Conservation (phyloP, 805 yeast genomes). For the Priceomyces medius region DNA sequence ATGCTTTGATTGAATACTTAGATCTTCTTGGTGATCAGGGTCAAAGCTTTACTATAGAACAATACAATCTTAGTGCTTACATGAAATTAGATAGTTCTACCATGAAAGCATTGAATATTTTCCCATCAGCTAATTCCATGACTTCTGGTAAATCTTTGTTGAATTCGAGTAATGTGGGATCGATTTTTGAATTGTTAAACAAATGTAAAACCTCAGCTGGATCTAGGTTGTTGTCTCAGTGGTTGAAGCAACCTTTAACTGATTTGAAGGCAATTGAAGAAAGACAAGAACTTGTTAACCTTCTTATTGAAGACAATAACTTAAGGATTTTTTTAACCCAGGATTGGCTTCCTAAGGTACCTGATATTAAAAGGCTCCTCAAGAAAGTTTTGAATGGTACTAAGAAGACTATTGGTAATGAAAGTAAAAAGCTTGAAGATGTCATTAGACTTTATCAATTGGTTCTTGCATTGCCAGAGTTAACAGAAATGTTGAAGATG, state of each 20-base stretch:
- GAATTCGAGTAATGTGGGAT: constrained; percentile 30
- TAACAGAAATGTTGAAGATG: constrained; percentile 51
- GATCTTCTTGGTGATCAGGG: constrained; percentile 58
- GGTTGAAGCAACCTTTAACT: constrained; percentile 95
- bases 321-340: constrained; percentile 64
- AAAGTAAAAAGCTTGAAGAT: constrained; percentile 73
- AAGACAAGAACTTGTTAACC: constrained; percentile 75
- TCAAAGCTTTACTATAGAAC: constrained; percentile 55
- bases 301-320: constrained; percentile 66
- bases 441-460: constrained; percentile 87
- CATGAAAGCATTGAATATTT: constrained; percentile 79
- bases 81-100: constrained; percentile 94
- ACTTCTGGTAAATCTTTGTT: constrained; percentile 21
- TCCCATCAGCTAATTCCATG: constrained; percentile 49
- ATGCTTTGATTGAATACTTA: constrained; percentile 69
- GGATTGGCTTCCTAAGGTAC: constrained; percentile 67
- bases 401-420: constrained; percentile 29
- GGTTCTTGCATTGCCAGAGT: constrained; percentile 66
- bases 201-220: constrained; percentile 92
- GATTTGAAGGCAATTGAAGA: constrained; percentile 55
- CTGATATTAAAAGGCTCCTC: constrained; percentile 76
- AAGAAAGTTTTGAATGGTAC: constrained; percentile 54
- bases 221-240: constrained; percentile 78
- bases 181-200: constrained; percentile 81
- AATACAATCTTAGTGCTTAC: constrained; percentile 71